Evolutionary conservation across 495 filamentous ascomycete species (phyloP), one percentile per base, ranked within the genome.

Genomic region (Opeltia flavorubescens): DNA sequence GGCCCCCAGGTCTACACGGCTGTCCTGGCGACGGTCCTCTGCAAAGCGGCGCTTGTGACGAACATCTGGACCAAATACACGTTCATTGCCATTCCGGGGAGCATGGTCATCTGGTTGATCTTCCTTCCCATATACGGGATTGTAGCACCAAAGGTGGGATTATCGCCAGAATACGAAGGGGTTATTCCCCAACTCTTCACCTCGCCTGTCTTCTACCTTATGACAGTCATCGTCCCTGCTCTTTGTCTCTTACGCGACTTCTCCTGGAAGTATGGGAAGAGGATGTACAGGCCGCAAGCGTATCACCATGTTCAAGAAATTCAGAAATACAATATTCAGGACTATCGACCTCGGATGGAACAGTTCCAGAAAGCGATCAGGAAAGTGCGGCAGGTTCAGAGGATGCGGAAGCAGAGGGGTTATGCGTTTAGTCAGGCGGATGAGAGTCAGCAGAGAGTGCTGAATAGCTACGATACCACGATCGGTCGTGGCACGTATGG

Each of bases 291-390:
- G 49, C 93, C 93, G 31, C 84, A 95, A 67, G 76, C 85, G 27
- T 99, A 99, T 58, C 93, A 99, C 56, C 93, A 99, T 62, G 86
- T 99, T 36, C 93, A 99, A 66, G 93, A 99, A 66, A 99, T 99
- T 53, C 93, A 99, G 64, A 99, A 99, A 65, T 99, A 94, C 68
- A 99, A 99, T 57, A 93, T 99, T 45, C 93, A 96, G 64, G 93
- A 99, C 67, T 99, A 99, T 62, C 75, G 93, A 50, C 91, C 91
- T 34, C 71, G 89, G 75, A 99, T 99, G 91, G 91, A 99, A 63
- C 91, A 99, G 65, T 99, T 99, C 76, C 91, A 99, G 65, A 99
- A 99, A 65, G 91, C 91, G 23, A 95, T 99, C 59, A 80, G 91
- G 53, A 99, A 99, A 66, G 91, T 96, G 41, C 80, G 91, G 35